These are phyloP conservation scores for Dactylonectria estremocensis DNA, from an alignment of 2,329 filamentous ascomycete species.

Conservation along the genomic window DNA sequence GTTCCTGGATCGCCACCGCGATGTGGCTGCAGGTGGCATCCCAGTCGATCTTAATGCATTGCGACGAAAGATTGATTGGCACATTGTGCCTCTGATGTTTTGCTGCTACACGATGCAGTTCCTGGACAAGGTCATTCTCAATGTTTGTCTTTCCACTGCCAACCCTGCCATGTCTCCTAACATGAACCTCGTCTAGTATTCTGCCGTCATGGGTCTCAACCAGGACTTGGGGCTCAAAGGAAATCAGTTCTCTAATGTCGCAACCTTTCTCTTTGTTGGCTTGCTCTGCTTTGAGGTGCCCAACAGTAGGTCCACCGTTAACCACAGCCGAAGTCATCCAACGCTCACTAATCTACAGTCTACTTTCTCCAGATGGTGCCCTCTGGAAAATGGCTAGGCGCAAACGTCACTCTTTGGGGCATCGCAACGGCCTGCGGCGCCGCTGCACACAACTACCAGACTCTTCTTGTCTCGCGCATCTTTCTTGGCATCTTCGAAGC, in stretches of 20 bases:
- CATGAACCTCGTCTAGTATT: constrained; percentile 63
- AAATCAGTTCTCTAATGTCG: constrained; percentile 75
- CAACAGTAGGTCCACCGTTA: constrained; percentile 61
- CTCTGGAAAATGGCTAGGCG: constrained; percentile 72
- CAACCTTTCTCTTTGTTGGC: constrained; percentile 75
- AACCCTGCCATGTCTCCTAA: constrained; percentile 20
- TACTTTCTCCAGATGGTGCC: constrained; percentile 74
- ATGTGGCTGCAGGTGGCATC: constrained; percentile 52
- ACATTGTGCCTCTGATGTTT: constrained; percentile 74
- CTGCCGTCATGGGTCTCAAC: constrained; percentile 75
- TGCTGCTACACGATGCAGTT: constrained; percentile 75
- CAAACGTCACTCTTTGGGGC: constrained; percentile 73
- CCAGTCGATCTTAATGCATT: constrained; percentile 62
- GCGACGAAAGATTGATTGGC: constrained; percentile 70
- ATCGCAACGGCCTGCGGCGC: constrained; percentile 68
- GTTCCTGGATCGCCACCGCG: constrained; percentile 60
- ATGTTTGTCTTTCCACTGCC: constrained; percentile 59
- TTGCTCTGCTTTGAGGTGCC: constrained; percentile 72
- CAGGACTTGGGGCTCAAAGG: constrained; percentile 67
- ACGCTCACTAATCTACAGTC: constrained; percentile 51
- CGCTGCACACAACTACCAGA: constrained; percentile 67
- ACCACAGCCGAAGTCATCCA: not conserved
- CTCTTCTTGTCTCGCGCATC: constrained; percentile 68
- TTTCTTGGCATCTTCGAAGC: constrained; percentile 75
- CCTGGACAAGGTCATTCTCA: constrained; percentile 75